phyloP scores from a whole-genome alignment of 257 asterid genomes.

The Solanum sparsipilum region DNA sequence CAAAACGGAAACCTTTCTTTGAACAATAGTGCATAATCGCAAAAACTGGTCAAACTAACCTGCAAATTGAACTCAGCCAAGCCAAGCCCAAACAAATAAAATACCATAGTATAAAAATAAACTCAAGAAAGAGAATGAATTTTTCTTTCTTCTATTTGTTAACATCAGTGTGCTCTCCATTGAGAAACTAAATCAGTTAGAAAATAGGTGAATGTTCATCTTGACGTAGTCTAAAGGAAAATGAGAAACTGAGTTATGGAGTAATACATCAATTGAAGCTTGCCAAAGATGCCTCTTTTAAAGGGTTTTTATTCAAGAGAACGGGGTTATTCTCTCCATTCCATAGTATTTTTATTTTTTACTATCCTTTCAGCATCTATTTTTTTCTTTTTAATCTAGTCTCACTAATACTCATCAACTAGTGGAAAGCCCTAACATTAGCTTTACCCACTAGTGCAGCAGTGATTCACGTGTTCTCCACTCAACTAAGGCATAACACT shows the following conservation, averaged over 20 bases:
- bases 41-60: not conserved
- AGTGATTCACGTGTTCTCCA: not conserved
- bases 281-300: not conserved
- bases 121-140: not conserved
- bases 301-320: not conserved
- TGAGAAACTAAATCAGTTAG: not conserved
- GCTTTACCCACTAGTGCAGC: not conserved
- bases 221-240: not conserved
- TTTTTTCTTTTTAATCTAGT: not conserved
- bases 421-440: not conserved
- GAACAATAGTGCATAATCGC: not conserved
- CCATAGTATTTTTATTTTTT: not conserved
- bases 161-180: not conserved
- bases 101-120: not conserved
- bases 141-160: not conserved
- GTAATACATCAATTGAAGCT: not conserved
- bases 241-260: not conserved
- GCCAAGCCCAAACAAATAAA: not conserved
- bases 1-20: not conserved
- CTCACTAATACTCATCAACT: not conserved
- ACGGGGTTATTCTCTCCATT: not conserved
- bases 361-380: not conserved
- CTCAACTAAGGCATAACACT: not conserved
- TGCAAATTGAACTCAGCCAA: not conserved
- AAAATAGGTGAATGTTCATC: not conserved